Evolutionary conservation across 192 early-diverging fungal species (phyloP), one percentile per base, ranked within the genome.

Genomic region (Entophlyctis luteolus): DNA sequence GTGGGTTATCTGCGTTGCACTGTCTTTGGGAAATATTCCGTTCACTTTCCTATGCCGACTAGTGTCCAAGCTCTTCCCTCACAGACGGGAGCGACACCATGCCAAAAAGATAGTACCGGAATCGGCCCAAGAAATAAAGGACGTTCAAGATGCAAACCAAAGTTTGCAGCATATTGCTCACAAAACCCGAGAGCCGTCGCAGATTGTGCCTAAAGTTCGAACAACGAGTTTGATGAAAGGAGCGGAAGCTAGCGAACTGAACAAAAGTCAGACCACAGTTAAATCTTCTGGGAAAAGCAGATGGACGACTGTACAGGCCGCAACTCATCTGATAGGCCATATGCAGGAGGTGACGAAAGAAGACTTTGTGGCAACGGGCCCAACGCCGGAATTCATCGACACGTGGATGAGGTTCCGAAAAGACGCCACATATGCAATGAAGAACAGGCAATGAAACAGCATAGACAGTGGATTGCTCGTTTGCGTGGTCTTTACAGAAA

Each of bases 381-480:
- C 77, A 27, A 70, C 71, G 34, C 65, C 47, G 32, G 56, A 67
- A 23, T 78, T 78, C 34, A 49, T 78, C 39, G 72, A 74, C 23
- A 72, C 71, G 36, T 78, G 77, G 77, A 78, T 74, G 55, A 67
- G 70, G 53, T 78, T 78, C 65, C 66, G 77, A 33, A 74, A 72
- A 68, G 77, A 78, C 33, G 36, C 55, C 1, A 48, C 3, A 27
- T 58, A 29, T 20, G 2, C 38, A 4, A 68, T 48, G 29, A 68
- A 68, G n/a, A n/a, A n/a, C n/a, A n/a, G 45, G 39, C 35, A 8
- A 47, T 20, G 12, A 29, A 14, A 6, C 23, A 6, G 56, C 56
- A 22, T 18, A 22, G 22, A 54, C 14, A 25, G n/a, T 14, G 8
- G 52, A 54, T 45, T 45, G 42, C 42, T 10, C 10, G 42, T 45